Percentiles rank a stretch among this genome's conserved stretches.
Conservation (phyloP, 495 filamentous ascomycete species). For the Trichoderma gamsii region DNA sequence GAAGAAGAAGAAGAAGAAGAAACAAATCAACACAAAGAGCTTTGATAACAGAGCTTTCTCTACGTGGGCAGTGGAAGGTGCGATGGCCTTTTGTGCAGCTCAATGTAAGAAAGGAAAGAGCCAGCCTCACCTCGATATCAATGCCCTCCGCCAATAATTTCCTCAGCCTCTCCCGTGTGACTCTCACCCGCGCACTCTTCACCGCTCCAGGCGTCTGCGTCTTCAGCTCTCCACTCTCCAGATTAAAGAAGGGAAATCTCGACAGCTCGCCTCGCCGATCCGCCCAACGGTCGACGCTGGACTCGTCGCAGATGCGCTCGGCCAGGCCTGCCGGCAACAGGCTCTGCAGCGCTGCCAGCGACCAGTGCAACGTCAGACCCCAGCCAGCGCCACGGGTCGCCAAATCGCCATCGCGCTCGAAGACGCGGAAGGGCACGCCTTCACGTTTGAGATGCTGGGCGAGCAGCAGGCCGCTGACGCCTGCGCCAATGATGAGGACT, state of each 20-base stretch:
- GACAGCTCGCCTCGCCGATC: constrained; percentile 22
- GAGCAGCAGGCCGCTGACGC: constrained; percentile 53
- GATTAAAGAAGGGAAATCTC: constrained; percentile 48
- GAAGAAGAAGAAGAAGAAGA: background rate
- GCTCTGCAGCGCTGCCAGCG: constrained; percentile 42
- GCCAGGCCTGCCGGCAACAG: constrained; percentile 47
- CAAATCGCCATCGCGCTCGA: constrained; percentile 47
- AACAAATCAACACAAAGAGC: background rate
- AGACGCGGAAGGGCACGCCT: constrained; percentile 40
- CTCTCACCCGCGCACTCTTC: constrained; percentile 40
- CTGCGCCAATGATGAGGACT: constrained; percentile 54
- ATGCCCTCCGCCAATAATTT: constrained; percentile 43
- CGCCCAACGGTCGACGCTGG: constrained; percentile 35
- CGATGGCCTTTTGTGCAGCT: too few relatives aligned
- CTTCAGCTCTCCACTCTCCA: constrained; percentile 41
- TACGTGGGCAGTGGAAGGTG: background rate
- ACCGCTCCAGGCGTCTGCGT: constrained; percentile 38
- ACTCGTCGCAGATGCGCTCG: constrained; percentile 38
- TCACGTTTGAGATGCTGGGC: constrained; percentile 49
- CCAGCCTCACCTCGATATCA: constrained; percentile 33
- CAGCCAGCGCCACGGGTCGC: constrained; percentile 47
- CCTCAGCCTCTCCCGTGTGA: constrained; percentile 44
- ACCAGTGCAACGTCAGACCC: constrained; percentile 57
- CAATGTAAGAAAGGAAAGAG: background rate
- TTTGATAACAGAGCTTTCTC: background rate